Evolutionary conservation across 1,139 yeast species (phyloP), one percentile per base, ranked within the genome.

Genomic region (Blastobotrys apis): DNA sequence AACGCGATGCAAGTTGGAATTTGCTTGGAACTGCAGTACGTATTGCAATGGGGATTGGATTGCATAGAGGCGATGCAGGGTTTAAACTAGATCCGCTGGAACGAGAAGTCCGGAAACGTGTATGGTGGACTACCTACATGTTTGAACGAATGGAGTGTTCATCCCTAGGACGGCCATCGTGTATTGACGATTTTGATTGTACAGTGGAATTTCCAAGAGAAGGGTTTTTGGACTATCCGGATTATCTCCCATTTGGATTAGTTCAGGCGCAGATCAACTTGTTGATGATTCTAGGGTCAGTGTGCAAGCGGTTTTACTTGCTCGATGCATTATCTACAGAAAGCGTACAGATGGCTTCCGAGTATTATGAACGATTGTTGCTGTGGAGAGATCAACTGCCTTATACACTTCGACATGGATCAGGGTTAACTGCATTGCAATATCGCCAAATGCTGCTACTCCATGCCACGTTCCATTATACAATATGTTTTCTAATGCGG

Each of bases 101-200:
- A 31, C 56, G 60, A 33, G 69, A 70, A 49, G 62, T 67, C 37
- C 69, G 68, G 50, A 60, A 75, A 59, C 68, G 81, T 49, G 61
- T 75, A 15, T 78, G 79, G 63, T 78, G 84, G 84, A 75, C 79
- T 51, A 72, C 74, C 13, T 78, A 77, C 54, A 54, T 74, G 19
- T 53, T 77, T 33, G 84, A 78, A 53, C 69, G 81, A 51, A 68
- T 78, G 62, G 74, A 77, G 40, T 72, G 78, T 27, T 71, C 77
- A 23, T 75, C 81, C 2, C 76, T 78, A 15, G 78, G 81, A 12
- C 73, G 74, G 53, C 75, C 76, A 1, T 75, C 73, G 51, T 62
- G 71, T 1, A 57, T 78, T 15, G 60, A 65, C 17, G 82, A 78
- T 23, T 45, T 33, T 30, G 48, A 45, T 27, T 38, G 44, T 29